Conservation (phyloP, 1,284 basidiomycete species). For the Marasmius tenuissimus region DNA sequence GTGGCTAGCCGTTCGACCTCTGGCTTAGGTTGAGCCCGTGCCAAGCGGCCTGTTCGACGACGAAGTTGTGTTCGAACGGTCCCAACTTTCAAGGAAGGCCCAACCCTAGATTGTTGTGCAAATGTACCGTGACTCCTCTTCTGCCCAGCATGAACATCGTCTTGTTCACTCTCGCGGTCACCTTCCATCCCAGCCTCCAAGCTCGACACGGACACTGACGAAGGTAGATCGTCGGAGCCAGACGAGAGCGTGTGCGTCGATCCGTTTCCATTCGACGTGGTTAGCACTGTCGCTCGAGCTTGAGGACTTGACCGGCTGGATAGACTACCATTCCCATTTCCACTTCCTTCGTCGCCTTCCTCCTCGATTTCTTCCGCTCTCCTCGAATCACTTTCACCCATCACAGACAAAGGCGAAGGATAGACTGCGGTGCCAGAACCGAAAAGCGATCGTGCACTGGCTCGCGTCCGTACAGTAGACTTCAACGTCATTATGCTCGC, state of each 20-base stretch:
- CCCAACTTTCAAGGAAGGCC: not conserved
- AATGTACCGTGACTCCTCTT: not conserved
- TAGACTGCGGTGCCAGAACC: not conserved
- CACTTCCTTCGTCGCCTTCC: not conserved
- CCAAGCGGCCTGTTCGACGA: not conserved
- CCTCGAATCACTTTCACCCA: not conserved
- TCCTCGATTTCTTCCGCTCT: not conserved
- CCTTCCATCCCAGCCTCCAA: not conserved
- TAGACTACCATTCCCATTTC: too few relatives aligned
- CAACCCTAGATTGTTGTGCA: not conserved
- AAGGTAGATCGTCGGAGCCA: not conserved
- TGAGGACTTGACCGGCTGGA: not conserved
- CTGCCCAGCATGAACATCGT: not conserved
- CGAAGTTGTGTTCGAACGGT: not conserved
- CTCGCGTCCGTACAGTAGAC: constrained; percentile 11
- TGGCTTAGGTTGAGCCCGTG: not conserved
- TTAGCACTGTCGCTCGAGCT: not conserved
- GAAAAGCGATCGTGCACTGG: constrained; percentile 11
- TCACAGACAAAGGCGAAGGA: not conserved
- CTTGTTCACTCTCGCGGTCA: not conserved
- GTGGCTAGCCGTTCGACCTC: not conserved
- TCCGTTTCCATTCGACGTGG: not conserved
- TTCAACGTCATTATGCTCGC: constrained; percentile 7
- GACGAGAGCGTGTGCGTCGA: not conserved
- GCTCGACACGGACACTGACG: not conserved